Conservation (phyloP, 1,284 basidiomycete genomes). For the Uromyces viciae-fabae region DNA sequence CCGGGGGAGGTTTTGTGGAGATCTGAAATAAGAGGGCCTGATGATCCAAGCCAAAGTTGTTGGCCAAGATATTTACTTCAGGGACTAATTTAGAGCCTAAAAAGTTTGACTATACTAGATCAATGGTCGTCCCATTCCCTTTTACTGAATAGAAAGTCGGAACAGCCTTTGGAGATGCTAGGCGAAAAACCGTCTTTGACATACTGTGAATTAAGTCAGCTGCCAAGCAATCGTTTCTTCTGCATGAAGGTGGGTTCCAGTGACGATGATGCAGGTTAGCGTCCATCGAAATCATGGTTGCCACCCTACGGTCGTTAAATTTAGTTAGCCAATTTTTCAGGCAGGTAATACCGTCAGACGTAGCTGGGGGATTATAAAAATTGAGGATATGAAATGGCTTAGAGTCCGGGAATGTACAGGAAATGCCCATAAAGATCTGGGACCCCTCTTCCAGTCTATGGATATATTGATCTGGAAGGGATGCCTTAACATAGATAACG, state of each 20-base stretch:
- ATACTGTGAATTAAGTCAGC: neutral
- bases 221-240: neutral
- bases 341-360: neutral
- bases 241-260: neutral
- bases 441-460: neutral
- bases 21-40: neutral
- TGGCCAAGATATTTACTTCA: neutral
- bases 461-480: neutral
- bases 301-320: neutral
- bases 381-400: neutral
- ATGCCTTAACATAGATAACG: neutral
- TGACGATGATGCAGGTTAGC: neutral
- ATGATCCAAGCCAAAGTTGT: neutral
- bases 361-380: conserved; percentile 13
- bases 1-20: neutral
- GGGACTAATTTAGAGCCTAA: neutral
- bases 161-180: neutral
- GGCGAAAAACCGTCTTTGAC: neutral
- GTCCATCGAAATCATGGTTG: neutral
- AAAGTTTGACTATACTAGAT: conserved; percentile 5
- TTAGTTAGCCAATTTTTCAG: neutral
- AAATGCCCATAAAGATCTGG: neutral
- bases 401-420: neutral
- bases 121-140: neutral
- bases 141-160: neutral